These are phyloP conservation scores for Stromatinia cepivora DNA, from an alignment of 2,329 filamentous ascomycete genomes.

Conservation along the genomic window DNA sequence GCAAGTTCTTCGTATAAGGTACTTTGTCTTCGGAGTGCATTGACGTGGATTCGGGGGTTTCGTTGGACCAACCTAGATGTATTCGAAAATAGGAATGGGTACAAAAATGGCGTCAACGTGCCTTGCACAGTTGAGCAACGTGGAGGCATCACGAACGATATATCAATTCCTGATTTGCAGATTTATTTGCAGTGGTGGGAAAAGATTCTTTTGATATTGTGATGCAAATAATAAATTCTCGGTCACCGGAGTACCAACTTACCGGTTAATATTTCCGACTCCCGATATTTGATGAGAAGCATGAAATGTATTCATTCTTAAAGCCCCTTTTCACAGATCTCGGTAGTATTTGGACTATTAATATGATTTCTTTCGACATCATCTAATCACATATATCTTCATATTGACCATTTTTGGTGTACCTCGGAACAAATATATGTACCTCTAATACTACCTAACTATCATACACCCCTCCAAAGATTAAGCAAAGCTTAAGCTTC, in stretches of 20 bases:
- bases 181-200: conserved; percentile 15
- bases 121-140: conserved; percentile 36
- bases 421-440: background rate
- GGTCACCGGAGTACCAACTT: conserved; percentile 20
- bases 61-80: conserved; percentile 14
- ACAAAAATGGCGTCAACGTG: conserved; percentile 41
- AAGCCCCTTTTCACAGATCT: conserved; percentile 18
- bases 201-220: conserved; percentile 3
- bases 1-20: conserved; percentile 21
- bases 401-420: background rate
- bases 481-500: background rate
- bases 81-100: conserved; percentile 37
- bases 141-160: conserved; percentile 35
- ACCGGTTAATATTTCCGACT: conserved; percentile 3
- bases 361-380: background rate
- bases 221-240: conserved; percentile 12
- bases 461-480: background rate
- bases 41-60: conserved; percentile 26
- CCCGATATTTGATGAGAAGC: background rate
- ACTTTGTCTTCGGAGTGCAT: conserved; percentile 30
- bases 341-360: background rate
- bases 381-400: conserved; percentile 2
- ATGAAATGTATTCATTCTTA: background rate
- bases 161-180: background rate
- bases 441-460: background rate